These are phyloP conservation scores for Rhynchospora breviuscula DNA, from an alignment of 176 grass and related monocot genomes.

Conservation along the genomic window DNA sequence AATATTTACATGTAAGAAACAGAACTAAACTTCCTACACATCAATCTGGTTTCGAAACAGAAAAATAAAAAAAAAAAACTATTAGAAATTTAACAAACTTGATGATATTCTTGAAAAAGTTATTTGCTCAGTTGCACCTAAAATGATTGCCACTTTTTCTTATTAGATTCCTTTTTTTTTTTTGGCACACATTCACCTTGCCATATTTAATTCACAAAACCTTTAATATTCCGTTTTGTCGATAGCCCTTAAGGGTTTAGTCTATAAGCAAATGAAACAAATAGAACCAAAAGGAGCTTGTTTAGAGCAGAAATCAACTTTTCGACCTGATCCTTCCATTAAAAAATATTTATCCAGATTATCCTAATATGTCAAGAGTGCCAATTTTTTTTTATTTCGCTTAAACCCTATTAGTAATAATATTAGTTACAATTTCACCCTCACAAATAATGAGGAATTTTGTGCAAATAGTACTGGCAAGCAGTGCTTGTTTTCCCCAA, in stretches of 20 bases:
- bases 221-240: neutral
- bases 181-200: neutral
- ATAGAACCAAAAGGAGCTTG: neutral
- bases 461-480: neutral
- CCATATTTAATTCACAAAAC: neutral
- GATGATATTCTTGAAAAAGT: neutral
- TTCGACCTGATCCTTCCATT: neutral
- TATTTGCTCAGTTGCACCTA: neutral
- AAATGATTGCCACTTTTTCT: neutral
- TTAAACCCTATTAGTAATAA: neutral
- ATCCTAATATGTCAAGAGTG: neutral
- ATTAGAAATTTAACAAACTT: neutral
- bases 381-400: neutral
- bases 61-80: too few species aligned
- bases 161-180: neutral
- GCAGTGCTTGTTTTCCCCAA: neutral
- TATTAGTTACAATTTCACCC: neutral
- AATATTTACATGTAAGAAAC: neutral
- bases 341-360: neutral
- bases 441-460: neutral
- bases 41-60: neutral
- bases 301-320: neutral
- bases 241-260: neutral
- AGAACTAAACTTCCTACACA: neutral
- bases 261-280: neutral